Evolutionary conservation across 257 asterid species (phyloP).

Genomic region (Fraxinus excelsior): DNA sequence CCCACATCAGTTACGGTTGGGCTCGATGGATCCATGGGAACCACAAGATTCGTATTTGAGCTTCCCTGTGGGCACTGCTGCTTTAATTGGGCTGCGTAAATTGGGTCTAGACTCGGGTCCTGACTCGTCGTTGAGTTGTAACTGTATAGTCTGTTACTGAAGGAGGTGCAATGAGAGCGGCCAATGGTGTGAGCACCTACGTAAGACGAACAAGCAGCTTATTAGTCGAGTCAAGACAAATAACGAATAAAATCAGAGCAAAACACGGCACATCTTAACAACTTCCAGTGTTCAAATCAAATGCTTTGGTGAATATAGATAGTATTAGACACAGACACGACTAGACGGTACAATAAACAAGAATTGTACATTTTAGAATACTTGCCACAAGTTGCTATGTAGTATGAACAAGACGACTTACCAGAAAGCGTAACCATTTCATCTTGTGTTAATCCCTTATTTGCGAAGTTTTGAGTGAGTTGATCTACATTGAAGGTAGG

Average conservation of each 20-base stretch:
- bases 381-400: not conserved
- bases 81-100: conserved; percentile 48
- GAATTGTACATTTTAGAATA: too few relatives aligned
- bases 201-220: not conserved
- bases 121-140: conserved; percentile 45
- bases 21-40: conserved; percentile 56
- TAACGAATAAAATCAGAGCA: not conserved
- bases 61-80: conserved; percentile 52
- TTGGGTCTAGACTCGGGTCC: conserved; percentile 64
- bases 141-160: conserved; percentile 56
- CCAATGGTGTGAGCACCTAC: conserved; percentile 83
- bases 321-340: not conserved
- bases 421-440: conserved; percentile 95
- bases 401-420: conserved; percentile 18
- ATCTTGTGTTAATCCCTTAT: conserved; percentile 62
- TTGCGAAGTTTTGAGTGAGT: conserved; percentile 60
- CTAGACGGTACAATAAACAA: too few relatives aligned
- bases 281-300: too few relatives aligned
- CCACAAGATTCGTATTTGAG: conserved; percentile 35
- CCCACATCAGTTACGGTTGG: conserved; percentile 33
- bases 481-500: conserved; percentile 45
- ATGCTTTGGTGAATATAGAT: not conserved
- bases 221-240: not conserved
- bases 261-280: too few relatives aligned
- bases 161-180: conserved; percentile 65